Conservation (phyloP, 345 rosid genomes). For the Brassica juncea region DNA sequence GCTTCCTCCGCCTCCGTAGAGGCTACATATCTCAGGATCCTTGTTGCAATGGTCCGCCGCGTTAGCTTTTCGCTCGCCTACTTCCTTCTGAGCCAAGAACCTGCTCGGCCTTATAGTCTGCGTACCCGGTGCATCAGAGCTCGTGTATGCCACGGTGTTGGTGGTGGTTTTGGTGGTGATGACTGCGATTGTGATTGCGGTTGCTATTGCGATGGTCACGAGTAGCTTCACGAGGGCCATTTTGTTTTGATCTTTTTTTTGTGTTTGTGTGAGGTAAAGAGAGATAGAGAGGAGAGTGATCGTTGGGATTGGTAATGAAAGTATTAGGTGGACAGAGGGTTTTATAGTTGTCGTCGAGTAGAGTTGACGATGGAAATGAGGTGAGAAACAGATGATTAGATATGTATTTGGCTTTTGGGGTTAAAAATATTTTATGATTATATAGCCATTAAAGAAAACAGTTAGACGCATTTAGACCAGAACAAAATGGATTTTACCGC, state of each 20-base stretch:
- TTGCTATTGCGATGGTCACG: background rate
- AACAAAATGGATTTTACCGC: background rate
- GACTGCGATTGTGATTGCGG: slow-evolving; percentile 3
- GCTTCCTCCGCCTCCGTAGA: slow-evolving; percentile 31
- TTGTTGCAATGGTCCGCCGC: slow-evolving; percentile 63
- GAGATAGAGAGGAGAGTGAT: background rate
- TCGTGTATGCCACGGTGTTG: background rate
- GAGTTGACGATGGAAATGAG: slow-evolving; percentile 5
- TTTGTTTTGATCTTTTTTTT: background rate
- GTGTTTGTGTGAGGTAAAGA: background rate
- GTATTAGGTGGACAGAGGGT: background rate
- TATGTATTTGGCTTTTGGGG: background rate
- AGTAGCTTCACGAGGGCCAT: slow-evolving; percentile 3
- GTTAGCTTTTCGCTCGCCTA: slow-evolving; percentile 43
- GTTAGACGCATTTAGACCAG: background rate
- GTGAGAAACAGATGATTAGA: background rate
- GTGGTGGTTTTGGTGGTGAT: slow-evolving; percentile 2
- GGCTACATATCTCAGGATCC: slow-evolving; percentile 48
- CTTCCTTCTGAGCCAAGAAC: slow-evolving; percentile 49
- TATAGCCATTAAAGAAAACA: background rate
- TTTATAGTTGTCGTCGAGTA: slow-evolving; percentile 1
- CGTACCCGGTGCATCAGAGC: background rate
- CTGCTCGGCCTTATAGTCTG: slow-evolving; percentile 45
- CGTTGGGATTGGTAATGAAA: background rate
- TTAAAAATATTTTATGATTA: background rate